phyloP scores from a whole-genome alignment of 345 rosid species.

The Rhizophora mangle region DNA sequence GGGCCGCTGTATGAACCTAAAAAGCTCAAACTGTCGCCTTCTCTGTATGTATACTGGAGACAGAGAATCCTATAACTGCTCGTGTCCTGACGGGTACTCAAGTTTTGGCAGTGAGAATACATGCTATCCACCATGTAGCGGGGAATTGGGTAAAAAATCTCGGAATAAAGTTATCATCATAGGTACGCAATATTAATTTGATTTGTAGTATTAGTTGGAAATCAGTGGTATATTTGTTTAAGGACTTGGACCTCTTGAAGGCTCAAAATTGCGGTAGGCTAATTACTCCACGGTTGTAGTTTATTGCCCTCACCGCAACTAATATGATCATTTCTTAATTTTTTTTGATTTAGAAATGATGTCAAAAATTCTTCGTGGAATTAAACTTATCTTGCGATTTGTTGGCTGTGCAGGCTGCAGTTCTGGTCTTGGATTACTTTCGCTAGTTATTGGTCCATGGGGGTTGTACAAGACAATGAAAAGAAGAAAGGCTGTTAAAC shows the following conservation, averaged over 20 bases:
- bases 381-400: not conserved
- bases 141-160: not conserved
- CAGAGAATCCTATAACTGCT: not conserved
- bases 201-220: not conserved
- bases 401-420: not conserved
- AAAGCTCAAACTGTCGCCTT: not conserved
- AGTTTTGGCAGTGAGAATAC: too few relatives aligned
- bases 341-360: too few relatives aligned
- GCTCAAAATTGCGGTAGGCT: too few relatives aligned
- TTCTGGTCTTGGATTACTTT: slow-evolving; percentile 2
- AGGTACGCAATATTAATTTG: too few relatives aligned
- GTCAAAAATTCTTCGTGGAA: not conserved
- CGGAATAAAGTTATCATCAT: not conserved
- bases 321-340: too few relatives aligned
- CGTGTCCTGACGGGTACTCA: not conserved
- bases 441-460: not conserved
- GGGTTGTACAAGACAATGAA: not conserved
- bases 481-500: too few relatives aligned
- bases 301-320: too few relatives aligned
- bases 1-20: too few relatives aligned
- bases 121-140: not conserved
- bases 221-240: too few relatives aligned
- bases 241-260: too few relatives aligned
- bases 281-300: too few relatives aligned
- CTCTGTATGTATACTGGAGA: not conserved